These are phyloP conservation scores for Quercus dentata DNA, from an alignment of 306 rosid genomes.

Conservation along the genomic window DNA sequence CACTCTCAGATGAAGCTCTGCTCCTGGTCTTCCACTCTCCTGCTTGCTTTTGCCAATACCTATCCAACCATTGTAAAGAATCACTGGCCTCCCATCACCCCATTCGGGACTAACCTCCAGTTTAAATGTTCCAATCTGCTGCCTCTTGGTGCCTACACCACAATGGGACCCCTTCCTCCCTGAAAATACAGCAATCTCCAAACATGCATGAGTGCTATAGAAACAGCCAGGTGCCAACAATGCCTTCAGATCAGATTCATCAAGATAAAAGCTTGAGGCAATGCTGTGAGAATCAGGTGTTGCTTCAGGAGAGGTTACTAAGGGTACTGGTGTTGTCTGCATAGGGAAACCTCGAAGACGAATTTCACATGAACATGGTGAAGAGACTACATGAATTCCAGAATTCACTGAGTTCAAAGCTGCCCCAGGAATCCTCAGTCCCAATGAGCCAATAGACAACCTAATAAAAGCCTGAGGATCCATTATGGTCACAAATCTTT, in stretches of 20 bases:
- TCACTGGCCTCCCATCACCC: conserved; percentile 68
- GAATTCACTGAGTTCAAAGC: conserved; percentile 46
- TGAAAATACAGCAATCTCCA: conserved; percentile 73
- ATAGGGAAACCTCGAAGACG: conserved; percentile 94
- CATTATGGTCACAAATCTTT: conserved; percentile 57
- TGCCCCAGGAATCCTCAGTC: conserved; percentile 61
- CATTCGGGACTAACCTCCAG: conserved; percentile 85
- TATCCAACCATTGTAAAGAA: conserved; percentile 85
- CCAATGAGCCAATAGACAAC: conserved; percentile 79
- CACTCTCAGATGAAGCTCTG: conserved; percentile 81
- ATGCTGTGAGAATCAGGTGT: conserved; percentile 55
- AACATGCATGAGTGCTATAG: conserved; percentile 69
- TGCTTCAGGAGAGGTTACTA: conserved; percentile 63
- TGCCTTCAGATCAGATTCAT: conserved; percentile 77
- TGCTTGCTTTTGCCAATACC: conserved; percentile 71
- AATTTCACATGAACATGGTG: conserved; percentile 80
- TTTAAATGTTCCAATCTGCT: conserved; percentile 79
- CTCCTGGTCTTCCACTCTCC: conserved; percentile 57
- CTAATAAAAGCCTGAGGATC: conserved; percentile 92
- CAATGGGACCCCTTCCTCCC: conserved; percentile 83
- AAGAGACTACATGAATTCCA: conserved; percentile 45
- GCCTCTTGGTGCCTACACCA: conserved; percentile 73
- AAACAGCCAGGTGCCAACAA: conserved; percentile 84
- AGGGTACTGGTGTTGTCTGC: conserved; percentile 70
- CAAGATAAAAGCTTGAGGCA: conserved; percentile 86